Evolutionary conservation across 2,329 filamentous ascomycete species (phyloP), one percentile per base, ranked within the genome.

Genomic region (Byssoonygena ceratinophila): DNA sequence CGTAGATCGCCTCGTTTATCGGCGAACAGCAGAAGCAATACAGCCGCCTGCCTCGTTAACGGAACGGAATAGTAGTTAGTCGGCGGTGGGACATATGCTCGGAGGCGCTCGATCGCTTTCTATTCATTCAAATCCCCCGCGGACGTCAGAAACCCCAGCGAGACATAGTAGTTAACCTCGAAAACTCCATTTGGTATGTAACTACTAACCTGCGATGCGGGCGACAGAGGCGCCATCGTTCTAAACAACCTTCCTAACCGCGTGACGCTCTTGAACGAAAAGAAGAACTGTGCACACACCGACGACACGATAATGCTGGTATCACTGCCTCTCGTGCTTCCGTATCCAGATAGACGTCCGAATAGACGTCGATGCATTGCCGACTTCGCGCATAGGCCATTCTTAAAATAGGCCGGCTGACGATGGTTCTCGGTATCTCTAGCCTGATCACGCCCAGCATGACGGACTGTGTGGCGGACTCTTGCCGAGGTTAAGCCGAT

Each of bases 21-120:
- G 32, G 89, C 87, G 66, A 92, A 96, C 1, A 97, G 77, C 49
- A 97, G 77, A 46, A 97, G 78, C 51, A 97, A 72, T 37, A 97
- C 91, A 22, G 91, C 90, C 12, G 91, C 91, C 59, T 89, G 81
- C 56, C 87, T 80, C 12, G 71, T 74, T 7, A 81, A 62, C 1
- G 80, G 80, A 39, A 80, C 74, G 46, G 72, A 70, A 57, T 74
- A 69, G 68, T 79, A 83, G 56, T 71, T 73, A 5, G 79, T 80
- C 7, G 76, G 72, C 37, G 78, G 78, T n/a, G 79, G 71, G 12
- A 68, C 66, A 60, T 80, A 83, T 32, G 70, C 64, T 59, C 78
- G 72, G 23, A 83, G 68, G 51, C 79, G 75, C 39, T 75, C 70
- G 61, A 83, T 71, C 36, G 79, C 80, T 60, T 66, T 64, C 72